A percentile compares a stretch with the other conserved stretches of the same genome.
Conservation (phyloP, 768 basidiomycete species). For the Hysterangium stoloniferum region DNA sequence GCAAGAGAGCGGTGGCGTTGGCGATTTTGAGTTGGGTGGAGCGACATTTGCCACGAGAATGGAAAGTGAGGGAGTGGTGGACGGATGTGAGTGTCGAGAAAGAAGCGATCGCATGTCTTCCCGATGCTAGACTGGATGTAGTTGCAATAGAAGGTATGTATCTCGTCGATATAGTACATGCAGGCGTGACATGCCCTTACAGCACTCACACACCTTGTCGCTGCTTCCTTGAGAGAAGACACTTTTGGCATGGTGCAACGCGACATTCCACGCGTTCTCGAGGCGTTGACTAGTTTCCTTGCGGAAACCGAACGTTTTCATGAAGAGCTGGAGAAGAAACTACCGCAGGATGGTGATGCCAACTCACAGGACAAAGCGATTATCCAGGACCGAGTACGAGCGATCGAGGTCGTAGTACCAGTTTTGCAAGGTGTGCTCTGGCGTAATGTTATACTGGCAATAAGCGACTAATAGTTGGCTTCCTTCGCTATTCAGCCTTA, state of each 20-base stretch:
- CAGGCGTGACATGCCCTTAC: neutral
- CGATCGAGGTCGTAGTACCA: slow-evolving; percentile 44
- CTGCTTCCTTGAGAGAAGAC: slow-evolving; percentile 73
- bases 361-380: neutral
- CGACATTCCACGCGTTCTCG: slow-evolving; percentile 75
- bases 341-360: slow-evolving; percentile 26
- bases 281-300: slow-evolving; percentile 65
- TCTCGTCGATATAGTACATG: neutral
- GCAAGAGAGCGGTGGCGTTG: neutral
- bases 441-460: neutral
- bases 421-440: slow-evolving; percentile 50
- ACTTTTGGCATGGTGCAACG: slow-evolving; percentile 77
- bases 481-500: too few species aligned
- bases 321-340: slow-evolving; percentile 38
- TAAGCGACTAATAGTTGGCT: neutral
- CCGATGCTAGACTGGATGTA: slow-evolving; percentile 55
- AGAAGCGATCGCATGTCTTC: slow-evolving; percentile 46
- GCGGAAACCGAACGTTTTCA: slow-evolving; percentile 59
- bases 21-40: neutral
- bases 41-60: slow-evolving; percentile 7
- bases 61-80: slow-evolving; percentile 44
- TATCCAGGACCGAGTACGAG: slow-evolving; percentile 41
- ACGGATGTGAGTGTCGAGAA: slow-evolving; percentile 44
- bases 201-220: slow-evolving; percentile 64
- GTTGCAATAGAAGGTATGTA: slow-evolving; percentile 53